These are phyloP conservation scores for Conticribra weissflogii DNA, from an alignment of 108 stramenopile species.

Conservation along the genomic window DNA sequence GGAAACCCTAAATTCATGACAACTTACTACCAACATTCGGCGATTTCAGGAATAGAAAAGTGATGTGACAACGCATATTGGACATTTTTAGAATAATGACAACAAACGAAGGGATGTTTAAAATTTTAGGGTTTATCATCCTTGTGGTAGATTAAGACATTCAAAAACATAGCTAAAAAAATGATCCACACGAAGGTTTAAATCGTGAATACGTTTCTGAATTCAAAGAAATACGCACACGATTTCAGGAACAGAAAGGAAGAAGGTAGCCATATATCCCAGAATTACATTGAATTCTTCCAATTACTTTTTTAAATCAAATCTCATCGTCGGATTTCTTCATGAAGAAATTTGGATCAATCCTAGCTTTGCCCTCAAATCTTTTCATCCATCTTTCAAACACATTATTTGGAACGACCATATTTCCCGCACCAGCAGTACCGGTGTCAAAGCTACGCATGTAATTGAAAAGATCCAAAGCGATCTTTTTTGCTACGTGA, in stretches of 20 bases:
- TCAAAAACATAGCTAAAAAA: background rate
- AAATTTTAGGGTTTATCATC: too few species aligned
- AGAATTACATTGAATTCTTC: background rate
- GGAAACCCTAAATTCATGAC: too few species aligned
- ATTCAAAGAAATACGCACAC: too few species aligned
- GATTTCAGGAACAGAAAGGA: too few species aligned
- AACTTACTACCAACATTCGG: too few species aligned
- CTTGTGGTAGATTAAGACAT: too few species aligned
- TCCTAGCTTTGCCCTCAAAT: constrained; percentile 68
- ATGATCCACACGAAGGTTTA: background rate
- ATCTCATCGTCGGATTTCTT: constrained; percentile 49
- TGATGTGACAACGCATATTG: too few species aligned
- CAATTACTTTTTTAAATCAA: background rate
- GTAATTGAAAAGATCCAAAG: constrained; percentile 76
- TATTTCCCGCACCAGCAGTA: constrained; percentile 46
- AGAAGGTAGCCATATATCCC: background rate
- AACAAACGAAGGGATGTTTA: too few species aligned
- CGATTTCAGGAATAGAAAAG: too few species aligned
- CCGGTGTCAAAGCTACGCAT: constrained; percentile 80
- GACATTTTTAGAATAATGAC: too few species aligned
- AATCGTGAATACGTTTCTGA: background rate
- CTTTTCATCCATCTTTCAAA: constrained; percentile 87
- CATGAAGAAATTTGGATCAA: constrained; percentile 86
- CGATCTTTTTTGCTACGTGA: constrained; percentile 86
- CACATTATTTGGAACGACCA: constrained; percentile 83